Percentiles rank a stretch among this genome's conserved stretches.
These are phyloP conservation scores for Exsudoporus frostii DNA, from an alignment of 768 basidiomycete species.

Conservation along the genomic window DNA sequence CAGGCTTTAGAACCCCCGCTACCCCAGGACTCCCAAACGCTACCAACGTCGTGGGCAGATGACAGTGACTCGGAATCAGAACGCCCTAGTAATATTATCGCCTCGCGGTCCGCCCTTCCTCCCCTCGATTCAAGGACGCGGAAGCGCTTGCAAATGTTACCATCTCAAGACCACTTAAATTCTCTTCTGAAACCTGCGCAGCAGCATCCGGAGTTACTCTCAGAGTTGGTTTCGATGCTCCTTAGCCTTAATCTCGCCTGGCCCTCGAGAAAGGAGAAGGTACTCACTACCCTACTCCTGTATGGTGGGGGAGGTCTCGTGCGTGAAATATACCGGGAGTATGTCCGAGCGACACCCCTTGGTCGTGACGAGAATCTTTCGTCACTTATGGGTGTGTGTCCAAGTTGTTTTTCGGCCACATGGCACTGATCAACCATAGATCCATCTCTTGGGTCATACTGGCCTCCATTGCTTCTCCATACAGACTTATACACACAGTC, in stretches of 20 bases:
- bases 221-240: constrained; percentile 55
- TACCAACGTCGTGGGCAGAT: constrained; percentile 18
- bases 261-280: constrained; percentile 52
- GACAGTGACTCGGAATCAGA: constrained; percentile 45
- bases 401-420: neutral
- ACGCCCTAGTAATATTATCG: constrained; percentile 32
- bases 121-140: constrained; percentile 55
- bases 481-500: constrained; percentile 80
- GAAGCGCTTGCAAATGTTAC: constrained; percentile 60
- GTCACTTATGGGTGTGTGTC: constrained; percentile 39
- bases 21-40: constrained; percentile 11
- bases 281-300: constrained; percentile 53
- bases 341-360: constrained; percentile 57
- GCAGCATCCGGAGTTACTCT: constrained; percentile 37
- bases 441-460: constrained; percentile 42
- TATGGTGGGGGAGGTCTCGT: constrained; percentile 61
- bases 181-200: constrained; percentile 49
- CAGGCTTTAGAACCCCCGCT: constrained; percentile 49
- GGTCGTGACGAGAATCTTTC: constrained; percentile 51
- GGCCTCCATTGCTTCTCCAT: constrained; percentile 74
- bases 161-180: constrained; percentile 50
- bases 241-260: constrained; percentile 58
- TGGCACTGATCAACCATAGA: constrained; percentile 34
- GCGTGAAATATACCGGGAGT: constrained; percentile 69
- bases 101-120: constrained; percentile 34